Evolutionary conservation across 257 asterid species (phyloP), one percentile per base, ranked within the genome.

Genomic region (Nicotiana tomentosiformis): DNA sequence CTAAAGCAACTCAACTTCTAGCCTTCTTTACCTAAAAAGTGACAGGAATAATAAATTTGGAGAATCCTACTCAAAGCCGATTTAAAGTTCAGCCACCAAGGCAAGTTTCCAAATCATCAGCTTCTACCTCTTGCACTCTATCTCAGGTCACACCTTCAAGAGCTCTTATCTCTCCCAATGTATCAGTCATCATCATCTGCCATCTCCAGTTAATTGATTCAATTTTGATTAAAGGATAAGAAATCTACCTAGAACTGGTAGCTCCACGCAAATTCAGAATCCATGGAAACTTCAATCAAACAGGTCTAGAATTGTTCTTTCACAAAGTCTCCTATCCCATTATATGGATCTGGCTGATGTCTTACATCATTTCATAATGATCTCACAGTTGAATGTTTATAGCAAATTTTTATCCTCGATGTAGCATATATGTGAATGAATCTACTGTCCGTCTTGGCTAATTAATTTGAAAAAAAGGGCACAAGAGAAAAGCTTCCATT

Each of bases 101-200:
- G 29, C 14, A 72, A 12, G 78, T 12, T 46, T 46, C 60, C 23
- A 11, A 72, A 46, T 72, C 78, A 46, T 72, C 35, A 46, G 60
- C 37, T 43, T 46, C 78, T 72, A 20, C 35, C 20, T 43, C 12
- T 53, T 37, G 56, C 57, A 39, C 56, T 69, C 77, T 37, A 3
- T 39, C 77, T 72, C 43, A 49, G 43, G 16, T 46, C 9, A 23
- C 62, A 74, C 39, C 16, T 74, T 74, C 62, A 74, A 49, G 8
- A 74, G 80, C 61, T 74, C 80, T 49, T 74, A 74, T 49, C 16
- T 74, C 80, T 74, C 43, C 15, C 80, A 7, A 46, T 46, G 61
- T 55, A 49, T 74, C 62, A 10, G 23, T 74, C 79, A 74, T 23
- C 78, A 72, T 46, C 37, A 56, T 72, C 79, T 74, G 6, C 20